phyloP scores from a whole-genome alignment of 1,284 basidiomycete genomes.

The Amylostereum areolatum region DNA sequence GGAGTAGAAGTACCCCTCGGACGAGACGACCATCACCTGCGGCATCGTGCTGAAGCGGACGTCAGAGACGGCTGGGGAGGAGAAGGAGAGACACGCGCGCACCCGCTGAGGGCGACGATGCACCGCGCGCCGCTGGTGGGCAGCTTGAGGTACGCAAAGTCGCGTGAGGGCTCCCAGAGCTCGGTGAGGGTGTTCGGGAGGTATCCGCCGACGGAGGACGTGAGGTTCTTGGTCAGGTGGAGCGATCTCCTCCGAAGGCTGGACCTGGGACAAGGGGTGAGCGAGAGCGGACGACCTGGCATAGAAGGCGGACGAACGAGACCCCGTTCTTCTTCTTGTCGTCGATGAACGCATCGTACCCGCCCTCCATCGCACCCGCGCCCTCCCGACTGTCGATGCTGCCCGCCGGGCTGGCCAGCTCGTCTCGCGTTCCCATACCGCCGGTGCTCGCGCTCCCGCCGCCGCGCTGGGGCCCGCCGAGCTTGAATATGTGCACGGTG shows the following conservation, averaged over 20 bases:
- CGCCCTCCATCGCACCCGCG: slow-evolving; percentile 53
- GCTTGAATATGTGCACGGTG: slow-evolving; percentile 96
- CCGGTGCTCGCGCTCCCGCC: slow-evolving; percentile 10
- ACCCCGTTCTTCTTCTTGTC: slow-evolving; percentile 50
- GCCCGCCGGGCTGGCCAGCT: slow-evolving; percentile 49
- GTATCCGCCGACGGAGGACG: slow-evolving; percentile 84
- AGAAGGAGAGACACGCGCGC: slow-evolving; percentile 24
- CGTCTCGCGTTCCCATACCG: slow-evolving; percentile 9
- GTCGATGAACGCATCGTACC: slow-evolving; percentile 73
- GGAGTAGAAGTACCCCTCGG: slow-evolving; percentile 92
- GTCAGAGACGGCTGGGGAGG: neutral
- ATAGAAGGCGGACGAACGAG: slow-evolving; percentile 31
- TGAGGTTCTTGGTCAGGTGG: slow-evolving; percentile 75
- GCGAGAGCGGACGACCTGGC: neutral
- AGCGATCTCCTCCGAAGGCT: slow-evolving; percentile 68
- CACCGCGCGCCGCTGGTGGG: slow-evolving; percentile 78
- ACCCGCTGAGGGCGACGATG: slow-evolving; percentile 85
- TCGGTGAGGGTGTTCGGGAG: slow-evolving; percentile 89
- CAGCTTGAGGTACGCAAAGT: slow-evolving; percentile 90
- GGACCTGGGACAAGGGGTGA: slow-evolving; percentile 28
- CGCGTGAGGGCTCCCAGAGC: slow-evolving; percentile 95
- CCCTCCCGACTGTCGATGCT: slow-evolving; percentile 62
- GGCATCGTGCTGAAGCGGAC: slow-evolving; percentile 69
- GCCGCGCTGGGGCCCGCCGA: slow-evolving; percentile 32
- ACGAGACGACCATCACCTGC: slow-evolving; percentile 95